Conservation (phyloP, 2,329 filamentous ascomycete species). For the Aspergillus aculeatus region DNA sequence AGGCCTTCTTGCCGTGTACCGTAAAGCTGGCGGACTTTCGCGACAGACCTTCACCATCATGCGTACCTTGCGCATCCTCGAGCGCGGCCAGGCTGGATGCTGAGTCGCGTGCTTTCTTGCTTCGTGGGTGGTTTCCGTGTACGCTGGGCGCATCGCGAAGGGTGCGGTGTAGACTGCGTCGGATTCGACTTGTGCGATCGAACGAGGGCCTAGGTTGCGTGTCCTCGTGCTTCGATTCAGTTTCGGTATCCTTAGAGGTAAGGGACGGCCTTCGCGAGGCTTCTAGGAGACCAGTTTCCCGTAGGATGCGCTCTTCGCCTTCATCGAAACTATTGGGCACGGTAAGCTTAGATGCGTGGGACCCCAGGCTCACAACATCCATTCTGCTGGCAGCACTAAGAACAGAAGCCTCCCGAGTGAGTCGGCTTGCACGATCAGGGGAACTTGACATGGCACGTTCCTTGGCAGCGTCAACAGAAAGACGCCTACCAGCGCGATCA, state of each 20-base stretch:
- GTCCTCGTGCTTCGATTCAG: conserved; percentile 42
- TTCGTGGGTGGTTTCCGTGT: conserved; percentile 62
- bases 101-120: conserved; percentile 74
- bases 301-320: conserved; percentile 65
- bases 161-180: conserved; percentile 85
- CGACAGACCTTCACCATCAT: conserved; percentile 66
- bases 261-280: conserved; percentile 41
- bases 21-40: conserved; percentile 87
- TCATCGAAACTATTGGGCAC: conserved; percentile 55
- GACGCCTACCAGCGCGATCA: conserved; percentile 26
- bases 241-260: conserved; percentile 44
- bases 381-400: conserved; percentile 39
- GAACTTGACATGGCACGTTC: conserved; percentile 30
- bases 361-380: conserved; percentile 35
- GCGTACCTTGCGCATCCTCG: conserved; percentile 48
- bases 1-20: conserved; percentile 96
- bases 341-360: conserved; percentile 36
- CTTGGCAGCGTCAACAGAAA: conserved; percentile 26
- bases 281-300: conserved; percentile 65
- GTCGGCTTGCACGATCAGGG: conserved; percentile 24
- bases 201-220: conserved; percentile 43
- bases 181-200: conserved; percentile 63
- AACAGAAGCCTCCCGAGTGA: conserved; percentile 41
- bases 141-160: conserved; percentile 75
- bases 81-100: conserved; percentile 56